phyloP scores from a whole-genome alignment of 208 protist genomes.

The Leishmania major region DNA sequence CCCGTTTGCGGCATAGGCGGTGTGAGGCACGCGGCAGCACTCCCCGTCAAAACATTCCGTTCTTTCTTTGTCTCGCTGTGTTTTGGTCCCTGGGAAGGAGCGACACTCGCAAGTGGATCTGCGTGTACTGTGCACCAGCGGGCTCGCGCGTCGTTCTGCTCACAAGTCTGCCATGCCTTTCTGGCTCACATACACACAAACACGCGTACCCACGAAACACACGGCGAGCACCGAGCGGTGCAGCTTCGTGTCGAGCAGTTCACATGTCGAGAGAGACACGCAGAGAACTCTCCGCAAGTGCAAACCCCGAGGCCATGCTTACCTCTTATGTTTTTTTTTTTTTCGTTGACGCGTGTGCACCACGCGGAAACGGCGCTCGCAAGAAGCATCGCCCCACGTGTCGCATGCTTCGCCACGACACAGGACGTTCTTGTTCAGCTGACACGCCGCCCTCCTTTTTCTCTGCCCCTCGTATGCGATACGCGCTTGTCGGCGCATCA shows the following conservation, averaged over 20 bases:
- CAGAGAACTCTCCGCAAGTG: background rate
- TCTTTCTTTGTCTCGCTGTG: background rate
- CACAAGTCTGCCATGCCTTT: background rate
- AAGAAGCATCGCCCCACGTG: background rate
- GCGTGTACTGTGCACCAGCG: background rate
- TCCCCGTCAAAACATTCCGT: background rate
- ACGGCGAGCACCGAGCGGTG: background rate
- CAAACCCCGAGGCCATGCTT: background rate
- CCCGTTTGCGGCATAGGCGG: conserved; percentile 31
- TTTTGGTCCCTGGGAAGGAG: background rate
- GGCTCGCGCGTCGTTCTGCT: background rate
- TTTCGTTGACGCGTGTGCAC: background rate
- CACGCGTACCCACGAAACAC: background rate
- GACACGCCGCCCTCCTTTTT: background rate
- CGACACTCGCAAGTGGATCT: background rate
- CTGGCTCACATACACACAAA: background rate
- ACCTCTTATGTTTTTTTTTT: background rate
- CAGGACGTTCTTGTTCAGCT: background rate
- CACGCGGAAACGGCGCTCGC: background rate
- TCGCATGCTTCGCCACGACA: background rate
- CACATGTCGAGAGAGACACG: background rate
- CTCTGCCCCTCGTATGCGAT: background rate
- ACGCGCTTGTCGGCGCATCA: background rate
- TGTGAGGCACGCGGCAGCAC: background rate
- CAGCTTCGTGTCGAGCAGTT: background rate